Conservation (phyloP, 495 filamentous ascomycete species). For the Penicillium longicatenatum region DNA sequence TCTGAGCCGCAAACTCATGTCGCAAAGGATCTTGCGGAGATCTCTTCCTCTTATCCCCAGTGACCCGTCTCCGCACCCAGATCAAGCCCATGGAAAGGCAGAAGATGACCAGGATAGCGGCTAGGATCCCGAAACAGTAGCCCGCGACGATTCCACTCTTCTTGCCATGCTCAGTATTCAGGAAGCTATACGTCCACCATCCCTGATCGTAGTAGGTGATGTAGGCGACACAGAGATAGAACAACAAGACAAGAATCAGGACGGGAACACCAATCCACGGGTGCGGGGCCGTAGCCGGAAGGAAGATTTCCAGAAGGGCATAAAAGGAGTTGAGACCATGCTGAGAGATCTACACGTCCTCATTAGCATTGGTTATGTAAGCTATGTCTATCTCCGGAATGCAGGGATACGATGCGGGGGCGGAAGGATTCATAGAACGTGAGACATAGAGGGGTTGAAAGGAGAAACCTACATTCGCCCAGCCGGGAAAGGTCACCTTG, state of each 20-base stretch:
- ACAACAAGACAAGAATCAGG: slow-evolving; percentile 54
- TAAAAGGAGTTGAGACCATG: slow-evolving; percentile 74
- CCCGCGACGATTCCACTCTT: slow-evolving; percentile 45
- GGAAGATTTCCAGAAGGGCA: slow-evolving; percentile 69
- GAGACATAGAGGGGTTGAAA: neutral
- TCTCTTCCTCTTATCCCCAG: slow-evolving; percentile 31
- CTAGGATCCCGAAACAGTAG: slow-evolving; percentile 61
- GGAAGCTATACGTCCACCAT: slow-evolving; percentile 76
- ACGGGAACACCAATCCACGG: slow-evolving; percentile 38
- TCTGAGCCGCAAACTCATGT: neutral
- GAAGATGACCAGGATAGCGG: slow-evolving; percentile 66
- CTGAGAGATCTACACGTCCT: slow-evolving; percentile 57
- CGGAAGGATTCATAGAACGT: slow-evolving; percentile 1
- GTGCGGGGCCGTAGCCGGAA: slow-evolving; percentile 62
- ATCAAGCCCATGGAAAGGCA: slow-evolving; percentile 54
- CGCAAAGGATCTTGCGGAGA: slow-evolving; percentile 22
- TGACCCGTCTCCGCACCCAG: slow-evolving; percentile 50
- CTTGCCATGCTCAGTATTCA: slow-evolving; percentile 57
- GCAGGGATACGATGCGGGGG: slow-evolving; percentile 1
- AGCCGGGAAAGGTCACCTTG: slow-evolving; percentile 49
- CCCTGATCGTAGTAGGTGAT: slow-evolving; percentile 66
- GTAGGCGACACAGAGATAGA: slow-evolving; percentile 76
- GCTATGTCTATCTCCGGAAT: slow-evolving; percentile 5
- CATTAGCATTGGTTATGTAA: neutral
- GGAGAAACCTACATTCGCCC: slow-evolving; percentile 60